Percentiles rank a stretch among this genome's conserved stretches.
Evolutionary conservation across 1,139 yeast species (phyloP).

Genomic region (Candida sanyaensis): DNA sequence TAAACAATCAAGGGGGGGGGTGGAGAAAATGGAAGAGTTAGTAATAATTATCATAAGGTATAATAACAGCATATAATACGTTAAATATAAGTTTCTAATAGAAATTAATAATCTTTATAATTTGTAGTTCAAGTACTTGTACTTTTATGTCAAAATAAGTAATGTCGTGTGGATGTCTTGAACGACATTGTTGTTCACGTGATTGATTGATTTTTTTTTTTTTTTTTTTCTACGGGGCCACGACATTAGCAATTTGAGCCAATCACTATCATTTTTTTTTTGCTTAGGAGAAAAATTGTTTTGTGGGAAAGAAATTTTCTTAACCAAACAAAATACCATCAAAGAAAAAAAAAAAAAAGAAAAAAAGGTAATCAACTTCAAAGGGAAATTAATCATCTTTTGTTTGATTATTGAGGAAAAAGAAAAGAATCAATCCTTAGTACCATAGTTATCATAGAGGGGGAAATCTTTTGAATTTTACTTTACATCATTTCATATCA

Average conservation of each 20-base stretch:
- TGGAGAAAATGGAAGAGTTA: no score
- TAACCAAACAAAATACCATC: not conserved
- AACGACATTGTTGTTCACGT: not conserved
- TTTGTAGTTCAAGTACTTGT: not conserved
- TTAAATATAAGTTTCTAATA: not conserved
- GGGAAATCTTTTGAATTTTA: not conserved
- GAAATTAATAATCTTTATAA: not conserved
- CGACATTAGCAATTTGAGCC: slow-evolving; percentile 2
- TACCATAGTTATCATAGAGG: no score
- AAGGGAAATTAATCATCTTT: no score
- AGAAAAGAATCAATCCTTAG: not conserved
- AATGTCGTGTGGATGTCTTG: not conserved
- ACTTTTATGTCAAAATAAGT: not conserved
- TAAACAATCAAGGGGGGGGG: slow-evolving; percentile 13
- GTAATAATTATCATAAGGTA: no score
- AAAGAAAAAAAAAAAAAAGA: no score
- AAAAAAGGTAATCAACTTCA: no score
- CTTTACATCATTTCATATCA: not conserved
- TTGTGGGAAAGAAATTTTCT: not conserved
- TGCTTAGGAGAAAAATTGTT: slow-evolving; percentile 9
- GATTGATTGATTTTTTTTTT: no score
- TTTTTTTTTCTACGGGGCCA: no score
- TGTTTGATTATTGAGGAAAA: no score
- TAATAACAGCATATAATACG: no score
- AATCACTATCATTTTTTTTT: slow-evolving; percentile 8